phyloP scores from a whole-genome alignment of 2,329 filamentous ascomycete genomes.

The Fusarium sp. region DNA sequence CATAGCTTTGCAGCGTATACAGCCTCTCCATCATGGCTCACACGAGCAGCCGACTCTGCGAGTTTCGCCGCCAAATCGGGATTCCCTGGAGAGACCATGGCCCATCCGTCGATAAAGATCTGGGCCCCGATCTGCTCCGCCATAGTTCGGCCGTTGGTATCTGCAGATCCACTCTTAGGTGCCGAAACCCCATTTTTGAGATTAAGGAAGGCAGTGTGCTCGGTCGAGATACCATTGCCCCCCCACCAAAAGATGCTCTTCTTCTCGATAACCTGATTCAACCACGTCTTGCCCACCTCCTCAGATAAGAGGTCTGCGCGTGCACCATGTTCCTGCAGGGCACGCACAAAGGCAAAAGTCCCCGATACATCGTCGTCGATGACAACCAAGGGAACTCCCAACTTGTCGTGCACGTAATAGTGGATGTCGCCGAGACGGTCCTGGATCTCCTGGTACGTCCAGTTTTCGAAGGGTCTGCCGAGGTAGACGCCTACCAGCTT shows the following conservation, averaged over 20 bases:
- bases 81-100: slow-evolving; percentile 45
- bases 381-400: slow-evolving; percentile 10
- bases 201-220: slow-evolving; percentile 11
- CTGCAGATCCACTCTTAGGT: slow-evolving; percentile 2
- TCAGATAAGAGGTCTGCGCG: slow-evolving; percentile 6
- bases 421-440: slow-evolving; percentile 4
- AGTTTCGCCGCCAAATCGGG: slow-evolving; percentile 45
- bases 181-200: slow-evolving; percentile 11
- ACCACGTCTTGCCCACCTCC: slow-evolving; percentile 16
- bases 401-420: slow-evolving; percentile 16
- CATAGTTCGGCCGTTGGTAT: slow-evolving; percentile 4
- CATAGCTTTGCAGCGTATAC: slow-evolving; percentile 50
- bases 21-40: slow-evolving; percentile 51
- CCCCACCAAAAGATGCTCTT: slow-evolving; percentile 15
- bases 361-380: slow-evolving; percentile 18
- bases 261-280: slow-evolving; percentile 12
- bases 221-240: slow-evolving; percentile 14
- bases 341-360: slow-evolving; percentile 16
- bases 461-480: slow-evolving; percentile 14
- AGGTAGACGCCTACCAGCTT: slow-evolving; percentile 19
- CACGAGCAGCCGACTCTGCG: slow-evolving; percentile 46
- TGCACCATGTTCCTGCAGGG: slow-evolving; percentile 11
- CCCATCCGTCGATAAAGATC: slow-evolving; percentile 52
- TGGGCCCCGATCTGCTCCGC: slow-evolving; percentile 41
- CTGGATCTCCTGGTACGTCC: slow-evolving; percentile 15